Base-by-base conservation (phyloP, 129 eudicot genomes). In the Glebionis coronaria region DNA sequence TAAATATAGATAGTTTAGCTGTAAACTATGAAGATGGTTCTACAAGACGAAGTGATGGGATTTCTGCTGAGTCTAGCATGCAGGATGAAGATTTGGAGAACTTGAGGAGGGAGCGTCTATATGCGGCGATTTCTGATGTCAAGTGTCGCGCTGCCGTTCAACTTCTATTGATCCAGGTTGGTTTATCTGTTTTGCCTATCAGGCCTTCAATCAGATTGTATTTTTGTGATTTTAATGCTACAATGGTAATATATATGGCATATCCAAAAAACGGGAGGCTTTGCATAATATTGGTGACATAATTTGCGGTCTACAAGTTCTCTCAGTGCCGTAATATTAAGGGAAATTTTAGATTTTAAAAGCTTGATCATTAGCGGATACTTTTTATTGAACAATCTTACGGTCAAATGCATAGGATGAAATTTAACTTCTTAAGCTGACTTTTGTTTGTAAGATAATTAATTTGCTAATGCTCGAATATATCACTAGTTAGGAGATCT, bases 81-180 rank as follows among this genome's bases (percentile, higher is more conserved):
- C 62, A 72, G 27, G 84, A 80, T 75, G 86, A 80, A 49, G 91
- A 82, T 64, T 56, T 70, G 40, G 85, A 79, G 50, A 83, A 72
- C 75, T 73, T 73, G 18, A 83, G 89, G 74, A 84, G 84, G 78
- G 84, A 84, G 18, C 84, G 61, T 21, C 54, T 93, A 35, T 81
- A 86, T 70, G 73, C 72, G 61, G 81, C 95, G 44, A 70, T 93
- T 52, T 84, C 97, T 29, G 95, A 89, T 59, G 83, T 78, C 23
- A 93, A 84, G 77, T 86, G 95, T 62, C 92, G 93, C 54, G 88
- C 92, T 74, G 91, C 99, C 29, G 81, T 89, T 62, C 99, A 93
- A 72, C 99, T 89, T 67, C 56, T 86, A 64, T 73, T 93, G 70
- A 79, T 93, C 72, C 97, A 93, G 97, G 99, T 90, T 25, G 40